Evolutionary conservation across 306 rosid genomes (phyloP), one percentile per base, ranked within the genome.

Genomic region (Rubus parviflorus): DNA sequence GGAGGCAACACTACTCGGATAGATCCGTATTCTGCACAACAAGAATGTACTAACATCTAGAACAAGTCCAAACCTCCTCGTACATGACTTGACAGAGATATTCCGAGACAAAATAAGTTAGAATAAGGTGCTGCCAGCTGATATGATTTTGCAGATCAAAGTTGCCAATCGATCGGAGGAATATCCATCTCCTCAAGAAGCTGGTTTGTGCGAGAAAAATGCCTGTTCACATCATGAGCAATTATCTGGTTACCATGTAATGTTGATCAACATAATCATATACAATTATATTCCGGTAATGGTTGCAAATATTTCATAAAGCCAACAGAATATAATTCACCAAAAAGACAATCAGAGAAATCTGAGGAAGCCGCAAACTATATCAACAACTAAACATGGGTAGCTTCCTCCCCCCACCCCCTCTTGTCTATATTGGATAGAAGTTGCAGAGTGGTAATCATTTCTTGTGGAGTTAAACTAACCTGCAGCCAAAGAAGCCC

Each of bases 401-500:
- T 10, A 47, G 51, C 3, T 47, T 51, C 56, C 16, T 1, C 5
- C 16, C 20, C 20, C 56, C 8, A 53, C 1, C 23, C 16, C 60
- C 7, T 7, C 35, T 30, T 30, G 4, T 53, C 25, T 53, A 17
- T 53, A 7, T 19, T 19, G 4, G 4, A 56, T 3, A 69, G 41
- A 45, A 70, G 12, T 61, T 12, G 77, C 40, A 19, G 25, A 47
- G 47, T 70, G 35, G 43, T 42, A 23, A 16, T 14, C 14, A 8
- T 49, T 23, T 47, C 6, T 7, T 73, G 20, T 62, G 49, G 15
- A 70, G 69, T 23, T 60, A 45, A 77, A 25, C 93, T 77, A 51
- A 92, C 98, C 88, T 94, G 92, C 98, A 92, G 68, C 98, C 97
- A 77, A 92, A 94, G 92, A 94, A 94, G 82, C 98, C 98, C 77